These are phyloP conservation scores for Furcasterigmium furcatum DNA, from an alignment of 2,329 filamentous ascomycete species.

Conservation along the genomic window DNA sequence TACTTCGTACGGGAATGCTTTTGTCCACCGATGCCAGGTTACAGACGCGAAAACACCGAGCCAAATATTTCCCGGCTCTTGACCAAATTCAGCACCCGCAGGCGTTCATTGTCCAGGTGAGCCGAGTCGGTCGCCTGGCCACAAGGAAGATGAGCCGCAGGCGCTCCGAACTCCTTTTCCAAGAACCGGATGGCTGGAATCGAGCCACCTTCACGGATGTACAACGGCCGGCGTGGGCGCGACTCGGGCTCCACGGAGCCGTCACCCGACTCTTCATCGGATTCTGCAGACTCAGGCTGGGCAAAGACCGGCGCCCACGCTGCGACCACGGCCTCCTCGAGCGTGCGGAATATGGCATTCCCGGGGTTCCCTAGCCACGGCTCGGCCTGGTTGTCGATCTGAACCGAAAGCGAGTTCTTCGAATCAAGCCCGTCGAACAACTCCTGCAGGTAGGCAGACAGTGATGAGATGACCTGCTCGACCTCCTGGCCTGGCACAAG, in stretches of 20 bases:
- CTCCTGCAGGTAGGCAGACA: conserved; percentile 64
- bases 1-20: not conserved
- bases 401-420: conserved; percentile 75
- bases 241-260: conserved; percentile 6
- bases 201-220: conserved; percentile 92
- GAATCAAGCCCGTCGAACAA: conserved; percentile 75
- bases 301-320: conserved; percentile 68
- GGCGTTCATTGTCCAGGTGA: conserved; percentile 92
- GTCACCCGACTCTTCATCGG: conserved; percentile 1
- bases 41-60: conserved; percentile 73
- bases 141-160: conserved; percentile 88
- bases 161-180: conserved; percentile 89
- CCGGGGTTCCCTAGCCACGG: conserved; percentile 92
- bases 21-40: conserved; percentile 6
- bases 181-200: conserved; percentile 93
- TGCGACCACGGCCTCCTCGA: conserved; percentile 80
- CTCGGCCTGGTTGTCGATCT: conserved; percentile 90
- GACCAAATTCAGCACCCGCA: conserved; percentile 81
- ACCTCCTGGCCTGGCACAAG: conserved; percentile 93
- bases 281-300: conserved; percentile 17
- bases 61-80: conserved; percentile 92
- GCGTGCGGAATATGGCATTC: conserved; percentile 85
- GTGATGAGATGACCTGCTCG: conserved; percentile 64
- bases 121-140: conserved; percentile 93
- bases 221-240: conserved; percentile 65